These are phyloP conservation scores for Solanum appendiculatum DNA, from an alignment of 257 asterid genomes.

Conservation along the genomic window DNA sequence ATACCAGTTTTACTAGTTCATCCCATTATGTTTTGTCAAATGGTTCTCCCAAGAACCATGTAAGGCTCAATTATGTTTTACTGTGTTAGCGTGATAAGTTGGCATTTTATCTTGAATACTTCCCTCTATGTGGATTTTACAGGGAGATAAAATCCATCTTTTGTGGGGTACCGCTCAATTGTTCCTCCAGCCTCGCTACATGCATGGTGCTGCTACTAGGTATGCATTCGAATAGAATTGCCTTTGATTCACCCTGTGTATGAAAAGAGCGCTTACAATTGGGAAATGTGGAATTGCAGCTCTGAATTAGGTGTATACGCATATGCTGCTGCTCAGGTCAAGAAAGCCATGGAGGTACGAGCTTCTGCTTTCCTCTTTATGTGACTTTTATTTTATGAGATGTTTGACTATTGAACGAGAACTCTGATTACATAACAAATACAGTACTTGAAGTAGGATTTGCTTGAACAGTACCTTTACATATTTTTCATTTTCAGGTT, in stretches of 20 bases:
- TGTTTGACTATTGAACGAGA: background rate
- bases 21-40: background rate
- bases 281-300: constrained; percentile 26
- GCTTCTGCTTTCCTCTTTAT: background rate
- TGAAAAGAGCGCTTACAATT: background rate
- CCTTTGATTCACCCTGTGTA: background rate
- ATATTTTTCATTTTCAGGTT: constrained; percentile 36
- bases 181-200: constrained; percentile 80
- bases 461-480: background rate
- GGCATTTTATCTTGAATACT: background rate
- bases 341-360: constrained; percentile 89
- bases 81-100: background rate
- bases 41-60: background rate
- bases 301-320: constrained; percentile 72
- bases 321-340: constrained; percentile 89
- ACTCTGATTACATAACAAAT: background rate
- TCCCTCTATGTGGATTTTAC: background rate
- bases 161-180: constrained; percentile 98
- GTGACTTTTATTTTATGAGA: background rate
- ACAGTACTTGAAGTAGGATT: background rate
- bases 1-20: background rate
- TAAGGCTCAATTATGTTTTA: background rate
- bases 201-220: constrained; percentile 99
- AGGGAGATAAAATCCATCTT: constrained; percentile 19
- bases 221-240: background rate